phyloP scores from a whole-genome alignment of 495 filamentous ascomycete genomes.

The Niebla homalea region DNA sequence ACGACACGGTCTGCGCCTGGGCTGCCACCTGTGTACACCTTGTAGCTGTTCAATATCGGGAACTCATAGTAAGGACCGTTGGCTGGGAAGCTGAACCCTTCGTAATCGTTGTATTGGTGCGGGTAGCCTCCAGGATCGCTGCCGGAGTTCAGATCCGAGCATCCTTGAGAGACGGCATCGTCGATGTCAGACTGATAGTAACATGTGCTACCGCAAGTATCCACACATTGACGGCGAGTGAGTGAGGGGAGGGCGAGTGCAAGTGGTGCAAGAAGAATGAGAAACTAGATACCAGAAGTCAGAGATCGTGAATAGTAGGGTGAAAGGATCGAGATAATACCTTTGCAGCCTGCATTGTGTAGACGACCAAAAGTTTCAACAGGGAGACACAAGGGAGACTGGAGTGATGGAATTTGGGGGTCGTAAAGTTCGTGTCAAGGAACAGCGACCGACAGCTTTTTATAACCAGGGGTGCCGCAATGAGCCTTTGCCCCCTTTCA shows the following conservation, averaged over 20 bases:
- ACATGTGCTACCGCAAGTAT: slow-evolving; percentile 32
- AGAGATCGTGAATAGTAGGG: too few relatives aligned
- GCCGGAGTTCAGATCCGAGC: slow-evolving; percentile 28
- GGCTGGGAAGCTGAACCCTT: slow-evolving; percentile 55
- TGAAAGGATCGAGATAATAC: too few relatives aligned
- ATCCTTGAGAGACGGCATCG: slow-evolving; percentile 31
- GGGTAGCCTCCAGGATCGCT: slow-evolving; percentile 42
- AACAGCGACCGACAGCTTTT: too few relatives aligned
- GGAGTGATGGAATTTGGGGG: too few relatives aligned
- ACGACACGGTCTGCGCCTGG: slow-evolving; percentile 63
- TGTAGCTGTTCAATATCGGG: slow-evolving; percentile 44
- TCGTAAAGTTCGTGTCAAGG: too few relatives aligned
- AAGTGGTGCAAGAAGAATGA: too few relatives aligned
- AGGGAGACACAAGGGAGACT: too few relatives aligned
- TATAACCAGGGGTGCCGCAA: too few relatives aligned
- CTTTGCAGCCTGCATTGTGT: too few relatives aligned
- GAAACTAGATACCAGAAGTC: too few relatives aligned
- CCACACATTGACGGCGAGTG: slow-evolving; percentile 15
- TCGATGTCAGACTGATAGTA: slow-evolving; percentile 36
- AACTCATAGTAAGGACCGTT: slow-evolving; percentile 58
- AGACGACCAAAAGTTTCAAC: too few relatives aligned
- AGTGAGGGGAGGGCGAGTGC: slow-evolving; percentile 10
- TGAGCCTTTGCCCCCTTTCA: too few relatives aligned
- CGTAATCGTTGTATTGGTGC: slow-evolving; percentile 61
- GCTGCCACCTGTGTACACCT: slow-evolving; percentile 46